phyloP scores from a whole-genome alignment of 2,329 filamentous ascomycete species.

The Cordyceps pruinosa region DNA sequence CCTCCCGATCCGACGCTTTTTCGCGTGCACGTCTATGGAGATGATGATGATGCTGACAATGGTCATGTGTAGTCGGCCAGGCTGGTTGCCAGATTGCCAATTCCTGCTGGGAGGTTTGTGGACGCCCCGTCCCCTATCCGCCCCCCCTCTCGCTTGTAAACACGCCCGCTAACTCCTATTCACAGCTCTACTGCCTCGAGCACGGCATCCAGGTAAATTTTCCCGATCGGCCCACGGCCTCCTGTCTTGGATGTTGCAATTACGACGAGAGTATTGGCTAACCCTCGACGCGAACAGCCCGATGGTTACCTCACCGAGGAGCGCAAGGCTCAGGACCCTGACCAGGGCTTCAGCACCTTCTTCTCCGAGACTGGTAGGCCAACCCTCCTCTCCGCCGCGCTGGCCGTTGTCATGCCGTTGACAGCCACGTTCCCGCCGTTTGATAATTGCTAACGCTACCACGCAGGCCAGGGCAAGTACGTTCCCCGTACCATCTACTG shows the following conservation, averaged over 20 bases:
- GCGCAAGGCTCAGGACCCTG: conserved; percentile 85
- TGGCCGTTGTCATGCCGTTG: not conserved
- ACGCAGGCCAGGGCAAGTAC: conserved; percentile 90
- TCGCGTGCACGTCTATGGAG: not conserved
- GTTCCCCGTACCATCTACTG: conserved; percentile 98
- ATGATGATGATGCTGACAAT: conserved; percentile 40
- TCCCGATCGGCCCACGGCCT: conserved; percentile 16
- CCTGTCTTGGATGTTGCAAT: conserved; percentile 11
- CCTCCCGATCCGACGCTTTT: not conserved
- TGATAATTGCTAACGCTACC: conserved; percentile 17
- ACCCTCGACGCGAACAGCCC: conserved; percentile 49
- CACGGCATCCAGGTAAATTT: conserved; percentile 91
- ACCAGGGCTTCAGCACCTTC: conserved; percentile 99
- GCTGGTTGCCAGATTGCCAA: conserved; percentile 99
- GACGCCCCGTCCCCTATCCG: conserved; percentile 13
- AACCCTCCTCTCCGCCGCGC: not conserved
- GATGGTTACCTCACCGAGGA: conserved; percentile 98
- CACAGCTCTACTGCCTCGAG: conserved; percentile 97
- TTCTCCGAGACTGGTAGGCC: conserved; percentile 95
- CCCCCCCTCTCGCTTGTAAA: conserved; percentile 2
- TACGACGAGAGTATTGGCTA: conserved; percentile 10
- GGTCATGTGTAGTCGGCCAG: conserved; percentile 75
- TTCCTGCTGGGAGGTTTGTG: conserved; percentile 98
- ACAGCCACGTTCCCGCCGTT: not conserved
- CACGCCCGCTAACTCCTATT: conserved; percentile 23